A percentile compares a stretch with the other conserved stretches of the same genome.
These are phyloP conservation scores for Capsicum rhomboideum DNA, from an alignment of 257 asterid genomes.

Conservation along the genomic window DNA sequence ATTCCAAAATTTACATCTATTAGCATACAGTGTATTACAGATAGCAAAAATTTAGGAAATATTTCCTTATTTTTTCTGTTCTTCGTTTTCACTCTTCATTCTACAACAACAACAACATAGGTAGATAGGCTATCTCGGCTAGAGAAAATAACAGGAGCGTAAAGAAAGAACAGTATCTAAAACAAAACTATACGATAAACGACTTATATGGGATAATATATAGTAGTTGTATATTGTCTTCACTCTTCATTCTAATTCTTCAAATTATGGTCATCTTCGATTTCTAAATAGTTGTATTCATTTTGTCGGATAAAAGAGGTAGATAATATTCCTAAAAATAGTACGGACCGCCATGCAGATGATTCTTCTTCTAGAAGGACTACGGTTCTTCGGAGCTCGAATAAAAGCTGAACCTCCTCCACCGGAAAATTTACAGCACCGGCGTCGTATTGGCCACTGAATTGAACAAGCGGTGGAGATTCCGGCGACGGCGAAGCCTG, in stretches of 20 bases:
- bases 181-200: no score
- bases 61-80: not conserved
- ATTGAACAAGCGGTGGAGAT: slow-evolving; percentile 33
- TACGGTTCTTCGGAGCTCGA: slow-evolving; percentile 22
- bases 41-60: not conserved
- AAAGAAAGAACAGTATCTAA: no score
- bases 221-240: not conserved
- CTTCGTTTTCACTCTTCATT: not conserved
- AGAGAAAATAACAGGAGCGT: no score
- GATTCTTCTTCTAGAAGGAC: slow-evolving; percentile 29
- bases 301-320: not conserved
- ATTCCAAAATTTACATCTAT: not conserved
- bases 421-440: slow-evolving; percentile 2
- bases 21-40: no score
- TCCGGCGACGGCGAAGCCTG: slow-evolving; percentile 44
- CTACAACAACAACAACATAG: not conserved
- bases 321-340: not conserved
- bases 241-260: not conserved
- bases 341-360: slow-evolving; percentile 82
- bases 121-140: no score
- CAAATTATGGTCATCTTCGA: not conserved
- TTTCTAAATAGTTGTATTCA: not conserved
- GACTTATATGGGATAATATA: no score
- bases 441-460: slow-evolving; percentile 25
- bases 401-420: not conserved